Evolutionary conservation across 2,329 filamentous ascomycete species (phyloP), one percentile per base, ranked within the genome.

Genomic region (Epicoccum sorghinum): DNA sequence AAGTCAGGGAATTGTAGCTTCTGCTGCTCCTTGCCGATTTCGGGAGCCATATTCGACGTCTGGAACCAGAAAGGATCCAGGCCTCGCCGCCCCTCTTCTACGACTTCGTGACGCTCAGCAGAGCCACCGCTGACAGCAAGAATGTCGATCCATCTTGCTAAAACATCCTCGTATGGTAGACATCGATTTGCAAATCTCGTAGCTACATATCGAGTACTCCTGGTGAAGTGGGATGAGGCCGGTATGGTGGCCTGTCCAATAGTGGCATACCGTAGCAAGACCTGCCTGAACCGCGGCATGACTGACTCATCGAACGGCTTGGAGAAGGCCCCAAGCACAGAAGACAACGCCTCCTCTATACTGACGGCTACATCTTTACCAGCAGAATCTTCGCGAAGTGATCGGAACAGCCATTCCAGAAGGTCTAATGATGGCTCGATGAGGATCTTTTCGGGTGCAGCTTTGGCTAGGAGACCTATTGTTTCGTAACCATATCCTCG

Each of bases 121-220:
- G 78, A 74, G 3, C 82, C 82, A 10, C 87, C 87, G 13, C 85
- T 86, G 7, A 95, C 79, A 7, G 93, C 93, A 44, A 97, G 81
- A 13, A 98, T 84, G 71, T 97, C 86, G 41, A 97, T 89, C 90
- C 91, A 97, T 43, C 95, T 85, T 24, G 86, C 95, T 33, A 88
- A 80, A 8, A 91, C 82, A 66, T 96, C 91, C 18, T 82, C 82
- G 64, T 91, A 97, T 0, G 89, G 85, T 4, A 99, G 79, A 66
- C 91, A 96, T 45, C 90, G 84, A 69, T 98, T 98, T 9, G 91
- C 91, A 81, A 93, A 97, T 53, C 95, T 90, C 7, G 95, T 87
- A 23, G 88, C 88, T 18, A 91, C 88, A 75, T 93, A 95, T 7
- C 90, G 86, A 30, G 89, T 89, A 65, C 89, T 93, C 58, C 72